Evolutionary conservation across 768 basidiomycete species (phyloP), one percentile per base, ranked within the genome.

Genomic region (Naematelia encephala): DNA sequence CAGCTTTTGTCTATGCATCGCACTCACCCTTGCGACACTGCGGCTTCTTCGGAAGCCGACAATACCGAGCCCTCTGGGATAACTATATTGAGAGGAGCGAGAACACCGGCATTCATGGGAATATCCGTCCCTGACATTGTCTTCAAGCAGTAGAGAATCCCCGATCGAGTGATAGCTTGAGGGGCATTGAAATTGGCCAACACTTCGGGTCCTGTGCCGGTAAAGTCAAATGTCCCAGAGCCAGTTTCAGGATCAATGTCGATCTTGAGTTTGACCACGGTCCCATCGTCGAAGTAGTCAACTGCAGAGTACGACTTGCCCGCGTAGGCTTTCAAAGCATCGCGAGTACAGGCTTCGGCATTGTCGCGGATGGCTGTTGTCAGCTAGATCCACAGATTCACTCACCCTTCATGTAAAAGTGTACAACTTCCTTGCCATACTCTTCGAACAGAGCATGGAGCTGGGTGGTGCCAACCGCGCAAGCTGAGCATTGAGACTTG

Each of bases 271-370:
- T 56, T 22, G 52, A 60, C 45, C 3, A 23, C n/a, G 1, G 62
- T 34, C 13, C 62, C 62, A 46, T 63, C 59, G 55, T 60, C 12
- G 0, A 28, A 16, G 23, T 46, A 46, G 39, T 4, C 23, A 19
- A 27, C 28, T 21, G 49, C 49, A n/a, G 5, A 11, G 4, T 51
- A 51, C 16, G 26, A n/a, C n/a, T 28, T 51, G 49, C 49, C 49
- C 49, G 49, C 49, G 22, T 51, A 26, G 5, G 49, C 23, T 16
- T 26, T 19, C 5, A 97, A 81, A 22, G 96, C 82, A 65, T 85
- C 85, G 46, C 92, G 83, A 5, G 96, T 92, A 19, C 87, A 89
- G 57, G 76, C 80, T 74, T 94, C 92, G 51, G 92, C 92, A 69
- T 96, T 97, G 30, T 82, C 79, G 22, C 89, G 86, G 75, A 94